A percentile compares a stretch with the other conserved stretches of the same genome.
Conservation (phyloP, 2,329 filamentous ascomycete genomes). For the Penicillium glabrum region DNA sequence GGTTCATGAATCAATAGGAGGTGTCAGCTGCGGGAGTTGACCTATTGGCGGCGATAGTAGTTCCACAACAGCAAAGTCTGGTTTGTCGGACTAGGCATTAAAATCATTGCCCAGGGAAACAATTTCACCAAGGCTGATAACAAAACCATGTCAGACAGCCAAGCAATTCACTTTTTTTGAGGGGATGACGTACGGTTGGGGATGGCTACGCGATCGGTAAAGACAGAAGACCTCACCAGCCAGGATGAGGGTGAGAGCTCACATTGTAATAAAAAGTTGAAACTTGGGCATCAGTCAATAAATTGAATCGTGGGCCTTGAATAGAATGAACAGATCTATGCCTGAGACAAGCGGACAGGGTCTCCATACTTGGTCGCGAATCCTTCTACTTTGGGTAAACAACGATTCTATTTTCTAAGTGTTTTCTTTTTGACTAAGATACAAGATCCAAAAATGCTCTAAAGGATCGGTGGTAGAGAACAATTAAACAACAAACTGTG, state of each 20-base stretch:
- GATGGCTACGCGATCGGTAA: neutral
- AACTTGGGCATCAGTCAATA: neutral
- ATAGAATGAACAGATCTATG: neutral
- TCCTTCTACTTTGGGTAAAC: neutral
- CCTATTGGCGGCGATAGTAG: neutral
- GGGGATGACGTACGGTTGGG: neutral
- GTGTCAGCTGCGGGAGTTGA: neutral
- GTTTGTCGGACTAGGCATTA: too few relatives aligned
- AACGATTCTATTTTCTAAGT: neutral
- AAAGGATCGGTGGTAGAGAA: neutral
- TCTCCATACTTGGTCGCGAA: neutral
- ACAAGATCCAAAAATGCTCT: neutral
- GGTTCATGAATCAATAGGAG: neutral
- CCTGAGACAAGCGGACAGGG: neutral
- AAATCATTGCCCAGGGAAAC: neutral
- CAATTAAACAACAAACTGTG: neutral
- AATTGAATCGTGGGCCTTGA: neutral
- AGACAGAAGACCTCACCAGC: neutral
- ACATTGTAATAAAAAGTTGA: neutral
- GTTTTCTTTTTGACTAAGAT: too few relatives aligned
- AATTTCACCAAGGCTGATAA: neutral
- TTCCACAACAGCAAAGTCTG: neutral
- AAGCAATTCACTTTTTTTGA: neutral
- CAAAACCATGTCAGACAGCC: neutral
- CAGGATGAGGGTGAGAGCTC: neutral